Percentiles rank a stretch among this genome's conserved stretches.
These are phyloP conservation scores for Mycogone perniciosa DNA, from an alignment of 2,329 filamentous ascomycete genomes.

Conservation along the genomic window DNA sequence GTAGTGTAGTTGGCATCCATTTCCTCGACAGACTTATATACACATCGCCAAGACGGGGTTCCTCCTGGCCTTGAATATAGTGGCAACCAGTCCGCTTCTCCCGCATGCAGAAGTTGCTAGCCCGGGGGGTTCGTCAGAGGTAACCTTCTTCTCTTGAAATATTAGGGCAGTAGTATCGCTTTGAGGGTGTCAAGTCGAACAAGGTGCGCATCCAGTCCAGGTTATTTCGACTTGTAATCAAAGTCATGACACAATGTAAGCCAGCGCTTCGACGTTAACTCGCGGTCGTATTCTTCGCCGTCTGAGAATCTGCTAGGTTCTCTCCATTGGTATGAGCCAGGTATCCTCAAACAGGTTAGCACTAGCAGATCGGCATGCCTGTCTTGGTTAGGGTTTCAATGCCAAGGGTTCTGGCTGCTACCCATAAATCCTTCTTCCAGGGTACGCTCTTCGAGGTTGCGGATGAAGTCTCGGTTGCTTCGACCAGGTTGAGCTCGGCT, in stretches of 20 bases:
- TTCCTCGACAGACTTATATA: too few species aligned
- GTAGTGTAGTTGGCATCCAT: too few species aligned
- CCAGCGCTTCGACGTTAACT: background rate
- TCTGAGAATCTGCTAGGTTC: background rate
- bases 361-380: slow-evolving; percentile 4
- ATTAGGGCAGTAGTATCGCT: too few species aligned
- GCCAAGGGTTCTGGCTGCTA: slow-evolving; percentile 55
- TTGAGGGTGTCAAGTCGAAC: too few species aligned
- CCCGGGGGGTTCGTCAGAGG: too few species aligned
- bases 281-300: background rate
- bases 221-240: too few species aligned
- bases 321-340: background rate
- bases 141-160: too few species aligned
- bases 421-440: slow-evolving; percentile 87
- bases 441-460: slow-evolving; percentile 88
- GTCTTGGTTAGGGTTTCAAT: slow-evolving; percentile 43
- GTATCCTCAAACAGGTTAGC: background rate
- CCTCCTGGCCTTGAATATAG: too few species aligned
- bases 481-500: slow-evolving; percentile 61
- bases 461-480: slow-evolving; percentile 80
- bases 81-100: too few species aligned
- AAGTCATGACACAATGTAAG: background rate
- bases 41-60: too few species aligned
- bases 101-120: too few species aligned
- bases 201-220: too few species aligned